Conservation (phyloP, 148 eudicot genomes). For the Chenopodium suecicum region DNA sequence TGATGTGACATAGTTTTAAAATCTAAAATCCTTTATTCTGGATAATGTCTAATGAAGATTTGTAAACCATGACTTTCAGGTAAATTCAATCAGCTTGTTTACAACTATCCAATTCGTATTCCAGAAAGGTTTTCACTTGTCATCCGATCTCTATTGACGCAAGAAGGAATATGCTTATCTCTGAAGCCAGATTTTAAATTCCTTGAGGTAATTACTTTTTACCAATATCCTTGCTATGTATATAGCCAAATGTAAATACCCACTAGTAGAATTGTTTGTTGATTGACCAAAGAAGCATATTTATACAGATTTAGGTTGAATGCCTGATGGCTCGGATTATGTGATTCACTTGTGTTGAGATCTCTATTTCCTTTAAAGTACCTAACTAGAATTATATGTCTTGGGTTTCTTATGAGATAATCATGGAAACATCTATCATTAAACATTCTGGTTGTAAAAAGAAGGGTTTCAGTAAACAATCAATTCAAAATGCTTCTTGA, state of each 20-base stretch:
- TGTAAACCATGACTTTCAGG: constrained; percentile 45
- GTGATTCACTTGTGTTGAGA: not conserved
- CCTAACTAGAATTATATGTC: too few species aligned
- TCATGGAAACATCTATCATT: too few species aligned
- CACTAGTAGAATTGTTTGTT: not conserved
- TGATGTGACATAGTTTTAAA: not conserved
- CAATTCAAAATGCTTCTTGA: not conserved
- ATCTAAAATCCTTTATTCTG: not conserved
- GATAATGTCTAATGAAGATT: not conserved
- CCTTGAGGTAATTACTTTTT: constrained; percentile 66
- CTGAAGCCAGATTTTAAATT: constrained; percentile 90
- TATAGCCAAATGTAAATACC: not conserved
- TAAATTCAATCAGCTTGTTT: constrained; percentile 95
- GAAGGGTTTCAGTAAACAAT: not conserved
- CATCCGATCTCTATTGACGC: constrained; percentile 94
- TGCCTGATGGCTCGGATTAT: not conserved
- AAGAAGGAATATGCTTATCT: constrained; percentile 97
- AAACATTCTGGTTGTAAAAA: too few species aligned
- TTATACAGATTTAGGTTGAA: not conserved
- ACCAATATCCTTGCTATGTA: constrained; percentile 5
- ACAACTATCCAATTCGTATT: constrained; percentile 94
- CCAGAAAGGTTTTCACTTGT: constrained; percentile 99
- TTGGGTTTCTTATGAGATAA: too few species aligned
- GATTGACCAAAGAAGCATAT: not conserved
- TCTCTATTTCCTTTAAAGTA: not conserved